Evolutionary conservation across 306 rosid genomes (phyloP).

Genomic region (Cucurbita moschata): DNA sequence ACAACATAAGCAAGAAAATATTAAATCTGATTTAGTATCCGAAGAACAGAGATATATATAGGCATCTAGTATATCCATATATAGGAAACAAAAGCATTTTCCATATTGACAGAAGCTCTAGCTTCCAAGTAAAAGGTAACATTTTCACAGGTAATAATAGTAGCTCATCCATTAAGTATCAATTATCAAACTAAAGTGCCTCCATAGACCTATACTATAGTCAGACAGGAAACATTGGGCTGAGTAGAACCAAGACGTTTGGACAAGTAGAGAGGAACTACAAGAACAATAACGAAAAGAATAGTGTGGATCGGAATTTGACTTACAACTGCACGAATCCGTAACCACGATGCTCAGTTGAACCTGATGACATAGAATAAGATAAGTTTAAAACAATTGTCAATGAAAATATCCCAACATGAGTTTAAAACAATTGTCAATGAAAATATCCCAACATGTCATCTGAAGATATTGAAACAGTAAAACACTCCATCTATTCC

Average conservation of each 20-base stretch:
- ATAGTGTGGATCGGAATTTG: neutral
- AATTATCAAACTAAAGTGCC: neutral
- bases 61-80: neutral
- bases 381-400: neutral
- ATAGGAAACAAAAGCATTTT: neutral
- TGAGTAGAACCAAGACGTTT: neutral
- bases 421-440: neutral
- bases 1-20: neutral
- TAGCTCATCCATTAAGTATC: neutral
- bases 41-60: neutral
- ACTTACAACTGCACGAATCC: constrained; percentile 86
- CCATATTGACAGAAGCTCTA: neutral
- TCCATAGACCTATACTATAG: neutral
- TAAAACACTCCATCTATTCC: neutral
- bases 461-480: neutral
- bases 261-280: neutral
- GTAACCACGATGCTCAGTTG: constrained; percentile 64
- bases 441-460: no score
- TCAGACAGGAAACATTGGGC: neutral
- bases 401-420: no score
- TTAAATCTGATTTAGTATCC: neutral
- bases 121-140: neutral
- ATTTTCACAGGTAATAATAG: neutral
- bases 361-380: constrained; percentile 43
- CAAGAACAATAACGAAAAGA: neutral